Base-by-base conservation (phyloP, 306 rosid genomes). In the Quercus ilex region DNA sequence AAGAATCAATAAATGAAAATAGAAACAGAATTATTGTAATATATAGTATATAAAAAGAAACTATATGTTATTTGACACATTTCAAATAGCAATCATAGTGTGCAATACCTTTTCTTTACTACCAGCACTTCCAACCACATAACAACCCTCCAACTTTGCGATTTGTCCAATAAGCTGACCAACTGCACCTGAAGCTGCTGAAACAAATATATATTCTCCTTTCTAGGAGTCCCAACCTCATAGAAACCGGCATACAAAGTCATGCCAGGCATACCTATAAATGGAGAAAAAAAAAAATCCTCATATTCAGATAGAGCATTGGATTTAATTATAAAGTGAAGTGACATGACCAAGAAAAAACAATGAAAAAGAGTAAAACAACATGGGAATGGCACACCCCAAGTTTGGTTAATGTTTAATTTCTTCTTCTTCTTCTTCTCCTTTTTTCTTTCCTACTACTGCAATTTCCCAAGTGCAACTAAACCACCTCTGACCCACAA, bases 171-270 rank as follows among this genome's bases (percentile, higher is more conserved):
- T 17, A 43, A 75, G 58, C 23, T 75, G 71, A 14, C 78, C 78
- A n/a, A 75, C 78, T 35, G 78, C 78, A 6, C 58, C 78, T 3
- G 58, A 75, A 13, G 78, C 23, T 10, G 80, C 68, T 6, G 81
- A 81, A 4, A 23, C 23, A 23, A 23, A 23, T 23, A 23, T 0
- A 23, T 23, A 23, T 23, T 23, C 23, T 23, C 23, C 23, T 23
- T 23, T 23, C 23, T 23, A 76, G 81, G 81, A 2, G 11, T 12
- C 6, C 69, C 63, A 23, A 81, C 67, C 11, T 75, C 71, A 6
- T 38, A 75, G 38, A 75, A 41, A 5, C 78, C 71, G 18, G 71
- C 71, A 60, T 75, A 75, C 8, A 58, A 21, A 38, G 77, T 75
- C 72, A 26, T 55, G 1, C 77, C 68, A 0, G 80, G 33, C 77